These are phyloP conservation scores for Penicillium ucsense DNA, from an alignment of 495 filamentous ascomycete species.

Conservation along the genomic window DNA sequence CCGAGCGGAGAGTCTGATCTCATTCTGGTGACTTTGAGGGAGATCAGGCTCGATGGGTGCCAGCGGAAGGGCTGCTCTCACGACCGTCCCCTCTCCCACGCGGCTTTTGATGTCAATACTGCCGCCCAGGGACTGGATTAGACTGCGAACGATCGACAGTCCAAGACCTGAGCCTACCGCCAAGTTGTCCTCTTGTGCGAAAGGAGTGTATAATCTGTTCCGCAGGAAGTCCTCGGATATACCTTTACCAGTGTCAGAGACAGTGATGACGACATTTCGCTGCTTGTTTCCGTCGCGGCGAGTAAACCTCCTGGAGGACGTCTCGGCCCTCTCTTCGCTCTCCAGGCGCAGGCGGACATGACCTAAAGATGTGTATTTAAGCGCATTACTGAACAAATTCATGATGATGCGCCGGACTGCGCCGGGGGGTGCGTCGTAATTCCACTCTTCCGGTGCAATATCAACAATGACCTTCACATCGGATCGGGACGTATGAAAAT, in stretches of 20 bases:
- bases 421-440: conserved; percentile 56
- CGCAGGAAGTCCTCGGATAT: conserved; percentile 30
- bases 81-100: conserved; percentile 36
- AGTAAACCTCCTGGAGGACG: conserved; percentile 8
- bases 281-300: conserved; percentile 7
- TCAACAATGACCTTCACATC: conserved; percentile 52
- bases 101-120: conserved; percentile 32
- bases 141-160: conserved; percentile 33
- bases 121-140: conserved; percentile 30
- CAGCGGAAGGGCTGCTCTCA: conserved; percentile 34
- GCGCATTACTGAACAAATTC: conserved; percentile 71
- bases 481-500: background rate
- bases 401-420: conserved; percentile 64
- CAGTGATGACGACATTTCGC: conserved; percentile 23
- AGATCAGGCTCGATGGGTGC: background rate
- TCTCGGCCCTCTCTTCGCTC: conserved; percentile 18
- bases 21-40: too few relatives aligned
- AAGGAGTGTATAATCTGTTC: conserved; percentile 34
- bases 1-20: too few relatives aligned
- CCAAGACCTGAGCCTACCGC: conserved; percentile 35
- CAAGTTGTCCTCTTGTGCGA: conserved; percentile 39
- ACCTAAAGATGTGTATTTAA: conserved; percentile 64
- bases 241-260: conserved; percentile 27
- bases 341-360: conserved; percentile 51
- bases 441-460: conserved; percentile 47